Base-by-base conservation (phyloP, 2,329 filamentous ascomycete species). In the Nothomitra cinnamomea region DNA sequence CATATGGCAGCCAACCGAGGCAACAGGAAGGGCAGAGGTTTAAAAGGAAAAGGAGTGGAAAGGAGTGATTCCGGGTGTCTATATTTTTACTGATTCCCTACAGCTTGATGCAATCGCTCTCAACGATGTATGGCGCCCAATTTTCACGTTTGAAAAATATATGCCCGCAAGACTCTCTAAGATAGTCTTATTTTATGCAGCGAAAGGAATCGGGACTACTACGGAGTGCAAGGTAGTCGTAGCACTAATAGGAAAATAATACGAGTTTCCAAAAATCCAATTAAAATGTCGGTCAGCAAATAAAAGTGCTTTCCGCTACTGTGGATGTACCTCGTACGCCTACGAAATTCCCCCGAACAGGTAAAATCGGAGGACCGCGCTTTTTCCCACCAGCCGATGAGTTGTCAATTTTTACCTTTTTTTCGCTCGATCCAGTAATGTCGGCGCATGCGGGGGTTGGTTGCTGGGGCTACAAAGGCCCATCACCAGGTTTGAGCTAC, bases 1-100 rank as follows among this genome's bases (percentile, higher is more conserved):
- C 77, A 10, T 92, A 90, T 63, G 87, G 87, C 50, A 87, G 83
- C 62, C 86, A 94, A 69, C 85, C 84, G 35, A 76, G 74, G 62
- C 83, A 86, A 67, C 72, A 74, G 62, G 83, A 86, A 67, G 72
- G 69, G 19, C 67, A 72, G 60, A 74, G 73, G 61, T 78, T 75
- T 63, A 75, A 75, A 65, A 69, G 72, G 22, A 53, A 53, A 21
- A 53, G 52, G 42, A 19, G 17, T 22, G 52, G 21, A 13, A 52
- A 28, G 8, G 35, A 41, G 17, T 52, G 36, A 35, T 36, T 7
- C 19, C 17, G 10, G 28, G 43, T 25, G n/a, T 4, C n/a, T 13
- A 28, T 25, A 19, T 17, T 42, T 3, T 3, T 42, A 42, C 7
- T 17, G n/a, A 17, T 19, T 42, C 7, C 40, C 2, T 15, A 45